Evolutionary conservation across 2,329 filamentous ascomycete species (phyloP), one percentile per base, ranked within the genome.

Genomic region (Fusarium foetens): DNA sequence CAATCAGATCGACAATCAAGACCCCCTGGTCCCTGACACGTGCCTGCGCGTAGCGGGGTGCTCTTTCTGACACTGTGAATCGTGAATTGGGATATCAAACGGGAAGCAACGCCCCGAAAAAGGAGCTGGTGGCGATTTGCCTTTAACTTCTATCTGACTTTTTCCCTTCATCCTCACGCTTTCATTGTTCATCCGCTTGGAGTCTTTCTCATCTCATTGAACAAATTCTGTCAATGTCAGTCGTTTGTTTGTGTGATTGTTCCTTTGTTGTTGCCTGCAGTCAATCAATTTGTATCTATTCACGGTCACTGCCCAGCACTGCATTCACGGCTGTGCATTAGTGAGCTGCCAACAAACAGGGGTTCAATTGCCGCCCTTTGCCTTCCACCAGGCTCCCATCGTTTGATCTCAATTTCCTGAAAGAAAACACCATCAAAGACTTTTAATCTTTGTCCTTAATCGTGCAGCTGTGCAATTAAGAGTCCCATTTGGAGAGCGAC

Each of bases 41-140:
- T 80, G 79, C 76, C 67, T 78, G 77, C 80, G 79, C 77, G 80
- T 79, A 75, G 76, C 60, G 78, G 73, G 75, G 75, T 77, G 74
- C 46, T 63, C 55, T 63, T 41, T 38, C 65, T 31, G 71, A 59
- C 69, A 74, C 64, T 70, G 65, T 70, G 74, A 77, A 78, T 70
- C 78, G 80, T 82, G 79, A 75, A 75, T 73, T 72, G 68, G 77
- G 63, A 43, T 58, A 62, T 53, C 17, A 35, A 52, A 67, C 57
- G 48, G 63, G 41, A 41, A 70, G 48, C 49, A 62, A 62, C 66
- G 54, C 69, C 68, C 51, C 66, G 29, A 64, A 68, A 73, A 76
- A 72, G 72, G 71, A 75, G 70, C 63, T 65, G 64, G 73, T 79
- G 76, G 75, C 77, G 75, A 80, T 58, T 75, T 66, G 43, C 66